These are phyloP conservation scores for Amphibolis antarctica DNA, from an alignment of 106 monocot genomes.

Conservation along the genomic window DNA sequence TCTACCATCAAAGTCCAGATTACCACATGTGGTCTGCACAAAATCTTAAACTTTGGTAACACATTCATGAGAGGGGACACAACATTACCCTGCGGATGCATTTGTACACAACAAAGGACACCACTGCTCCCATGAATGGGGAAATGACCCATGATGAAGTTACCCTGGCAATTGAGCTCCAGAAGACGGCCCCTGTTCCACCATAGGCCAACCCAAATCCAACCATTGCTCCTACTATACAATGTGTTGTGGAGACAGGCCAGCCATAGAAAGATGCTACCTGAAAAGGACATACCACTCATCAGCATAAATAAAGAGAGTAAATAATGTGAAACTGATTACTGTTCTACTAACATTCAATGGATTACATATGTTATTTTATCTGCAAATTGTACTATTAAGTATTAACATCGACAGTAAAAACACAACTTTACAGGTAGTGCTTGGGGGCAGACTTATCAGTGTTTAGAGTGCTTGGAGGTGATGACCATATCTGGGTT, in stretches of 20 bases:
- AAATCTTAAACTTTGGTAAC: neutral
- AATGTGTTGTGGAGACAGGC: conserved; percentile 98
- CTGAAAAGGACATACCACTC: conserved; percentile 17
- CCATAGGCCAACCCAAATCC: conserved; percentile 91
- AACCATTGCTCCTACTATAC: conserved; percentile 97
- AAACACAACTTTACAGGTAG: too few relatives aligned
- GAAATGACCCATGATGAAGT: conserved; percentile 97
- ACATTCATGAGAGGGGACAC: neutral
- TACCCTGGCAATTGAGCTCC: conserved; percentile 80
- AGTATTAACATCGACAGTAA: too few relatives aligned
- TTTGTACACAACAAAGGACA: conserved; percentile 90
- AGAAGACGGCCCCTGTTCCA: conserved; percentile 77
- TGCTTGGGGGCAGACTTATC: too few relatives aligned
- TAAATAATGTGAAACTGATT: too few relatives aligned
- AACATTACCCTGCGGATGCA: conserved; percentile 76
- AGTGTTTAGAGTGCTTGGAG: too few relatives aligned
- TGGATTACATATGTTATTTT: too few relatives aligned
- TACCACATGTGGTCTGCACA: neutral
- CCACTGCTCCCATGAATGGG: conserved; percentile 82
- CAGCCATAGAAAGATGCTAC: conserved; percentile 94
- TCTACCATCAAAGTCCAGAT: neutral
- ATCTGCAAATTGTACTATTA: too few relatives aligned
- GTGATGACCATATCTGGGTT: too few relatives aligned
- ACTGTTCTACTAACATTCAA: too few relatives aligned
- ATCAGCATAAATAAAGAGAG: too few relatives aligned